Percentiles rank a stretch among this genome's conserved stretches.
Conservation (phyloP, 768 basidiomycete genomes). For the Mycena maculata region DNA sequence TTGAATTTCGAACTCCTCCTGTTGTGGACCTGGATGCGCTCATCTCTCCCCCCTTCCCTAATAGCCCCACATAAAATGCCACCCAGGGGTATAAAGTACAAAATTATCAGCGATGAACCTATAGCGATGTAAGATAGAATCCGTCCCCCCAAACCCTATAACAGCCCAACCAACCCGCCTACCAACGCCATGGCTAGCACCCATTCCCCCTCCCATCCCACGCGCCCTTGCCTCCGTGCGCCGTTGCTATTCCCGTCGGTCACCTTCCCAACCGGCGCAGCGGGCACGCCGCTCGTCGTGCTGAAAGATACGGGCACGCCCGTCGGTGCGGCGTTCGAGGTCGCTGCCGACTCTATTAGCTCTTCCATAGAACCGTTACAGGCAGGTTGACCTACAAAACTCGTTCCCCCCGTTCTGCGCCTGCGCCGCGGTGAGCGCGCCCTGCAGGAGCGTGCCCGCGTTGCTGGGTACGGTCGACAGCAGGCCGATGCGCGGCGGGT, state of each 20-base stretch:
- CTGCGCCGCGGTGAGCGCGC: conserved; percentile 50
- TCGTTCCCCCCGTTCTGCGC: conserved; percentile 46
- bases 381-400: conserved; percentile 43
- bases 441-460: conserved; percentile 51
- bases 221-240: neutral
- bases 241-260: neutral
- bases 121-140: neutral
- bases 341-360: conserved; percentile 43
- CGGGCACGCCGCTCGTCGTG: conserved; percentile 41
- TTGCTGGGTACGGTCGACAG: conserved; percentile 75
- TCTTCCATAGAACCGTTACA: neutral
- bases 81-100: neutral
- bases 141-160: too few species aligned
- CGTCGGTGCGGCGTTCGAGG: conserved; percentile 55
- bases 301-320: conserved; percentile 39
- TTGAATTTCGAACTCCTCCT: too few species aligned
- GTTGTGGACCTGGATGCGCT: too few species aligned
- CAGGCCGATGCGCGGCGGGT: conserved; percentile 77
- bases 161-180: neutral
- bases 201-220: neutral
- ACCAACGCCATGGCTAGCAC: neutral
- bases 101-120: neutral
- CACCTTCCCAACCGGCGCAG: conserved; percentile 21
- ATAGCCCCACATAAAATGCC: too few species aligned
- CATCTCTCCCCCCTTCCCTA: too few species aligned